A percentile compares a stretch with the other conserved stretches of the same genome.
Evolutionary conservation across 1,284 basidiomycete genomes (phyloP).

Genomic region (Tausonia pullulans): DNA sequence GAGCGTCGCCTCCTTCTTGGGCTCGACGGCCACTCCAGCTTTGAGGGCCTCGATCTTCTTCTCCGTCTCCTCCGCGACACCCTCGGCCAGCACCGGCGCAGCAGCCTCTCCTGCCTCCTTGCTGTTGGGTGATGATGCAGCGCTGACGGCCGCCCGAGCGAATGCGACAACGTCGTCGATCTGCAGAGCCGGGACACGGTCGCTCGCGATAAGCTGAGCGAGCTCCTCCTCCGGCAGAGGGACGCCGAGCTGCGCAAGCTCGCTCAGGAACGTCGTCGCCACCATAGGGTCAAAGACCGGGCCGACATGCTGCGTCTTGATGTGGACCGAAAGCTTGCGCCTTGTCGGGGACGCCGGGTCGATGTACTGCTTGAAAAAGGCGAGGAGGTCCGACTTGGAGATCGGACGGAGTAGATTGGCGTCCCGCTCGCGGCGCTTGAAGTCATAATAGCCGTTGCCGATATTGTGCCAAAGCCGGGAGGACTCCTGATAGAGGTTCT

Average conservation of each 20-base stretch:
- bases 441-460: slow-evolving; percentile 63
- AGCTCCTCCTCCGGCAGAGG: slow-evolving; percentile 44
- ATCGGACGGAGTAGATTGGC: slow-evolving; percentile 51
- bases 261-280: slow-evolving; percentile 33
- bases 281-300: slow-evolving; percentile 54
- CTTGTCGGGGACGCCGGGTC: slow-evolving; percentile 59
- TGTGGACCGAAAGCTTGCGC: slow-evolving; percentile 70
- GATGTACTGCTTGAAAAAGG: slow-evolving; percentile 57
- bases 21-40: slow-evolving; percentile 31
- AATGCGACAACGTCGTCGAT: slow-evolving; percentile 40
- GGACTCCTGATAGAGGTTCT: slow-evolving; percentile 57
- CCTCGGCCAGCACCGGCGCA: not conserved
- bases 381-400: slow-evolving; percentile 66
- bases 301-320: slow-evolving; percentile 47
- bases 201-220: slow-evolving; percentile 39
- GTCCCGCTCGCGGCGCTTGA: slow-evolving; percentile 56
- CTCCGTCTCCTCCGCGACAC: slow-evolving; percentile 38
- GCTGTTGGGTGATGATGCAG: slow-evolving; percentile 30
- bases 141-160: slow-evolving; percentile 47
- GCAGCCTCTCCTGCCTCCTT: slow-evolving; percentile 1
- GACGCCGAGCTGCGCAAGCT: slow-evolving; percentile 29
- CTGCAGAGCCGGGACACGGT: slow-evolving; percentile 37
- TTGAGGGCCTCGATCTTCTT: slow-evolving; percentile 44
- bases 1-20: slow-evolving; percentile 40
- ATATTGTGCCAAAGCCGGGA: slow-evolving; percentile 59